phyloP scores from a whole-genome alignment of 495 filamentous ascomycete species.

The Oleoguttula mirabilis region DNA sequence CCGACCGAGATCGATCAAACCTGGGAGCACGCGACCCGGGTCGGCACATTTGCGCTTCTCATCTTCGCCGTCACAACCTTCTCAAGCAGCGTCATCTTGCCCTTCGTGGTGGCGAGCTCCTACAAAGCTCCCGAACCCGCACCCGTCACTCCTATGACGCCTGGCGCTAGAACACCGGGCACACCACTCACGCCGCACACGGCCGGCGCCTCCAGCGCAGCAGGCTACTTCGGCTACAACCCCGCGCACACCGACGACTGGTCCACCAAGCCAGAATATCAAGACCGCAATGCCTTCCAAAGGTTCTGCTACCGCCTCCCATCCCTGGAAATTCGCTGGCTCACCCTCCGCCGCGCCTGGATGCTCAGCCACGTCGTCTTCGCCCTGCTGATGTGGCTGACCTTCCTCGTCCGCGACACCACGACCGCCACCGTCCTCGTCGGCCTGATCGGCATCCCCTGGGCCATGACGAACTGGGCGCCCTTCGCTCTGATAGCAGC shows the following conservation, averaged over 20 bases:
- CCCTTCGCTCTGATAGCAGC: constrained; percentile 85
- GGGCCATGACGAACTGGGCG: constrained; percentile 83
- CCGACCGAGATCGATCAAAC: constrained; percentile 57
- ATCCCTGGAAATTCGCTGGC: constrained; percentile 56
- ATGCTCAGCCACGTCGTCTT: constrained; percentile 70
- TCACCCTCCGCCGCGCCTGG: constrained; percentile 82
- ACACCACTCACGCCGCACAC: constrained; percentile 7
- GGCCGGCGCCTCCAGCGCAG: background rate
- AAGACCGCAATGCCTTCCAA: constrained; percentile 8
- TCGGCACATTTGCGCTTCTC: constrained; percentile 75
- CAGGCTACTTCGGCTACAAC: constrained; percentile 21
- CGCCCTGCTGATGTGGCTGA: constrained; percentile 62
- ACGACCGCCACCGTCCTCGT: constrained; percentile 59
- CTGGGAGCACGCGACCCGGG: constrained; percentile 71
- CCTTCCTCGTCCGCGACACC: constrained; percentile 59
- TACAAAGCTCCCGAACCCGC: constrained; percentile 34
- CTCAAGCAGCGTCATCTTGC: constrained; percentile 63
- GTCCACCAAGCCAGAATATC: background rate
- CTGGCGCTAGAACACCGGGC: constrained; percentile 1
- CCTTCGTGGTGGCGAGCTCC: constrained; percentile 67
- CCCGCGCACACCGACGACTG: constrained; percentile 6
- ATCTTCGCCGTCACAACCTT: constrained; percentile 77
- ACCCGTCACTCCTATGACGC: constrained; percentile 22
- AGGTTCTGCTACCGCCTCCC: constrained; percentile 33
- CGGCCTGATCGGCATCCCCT: constrained; percentile 68